Evolutionary conservation across 2,329 filamentous ascomycete genomes (phyloP), one percentile per base, ranked within the genome.

Genomic region (Pseudocercospora fijiensis): DNA sequence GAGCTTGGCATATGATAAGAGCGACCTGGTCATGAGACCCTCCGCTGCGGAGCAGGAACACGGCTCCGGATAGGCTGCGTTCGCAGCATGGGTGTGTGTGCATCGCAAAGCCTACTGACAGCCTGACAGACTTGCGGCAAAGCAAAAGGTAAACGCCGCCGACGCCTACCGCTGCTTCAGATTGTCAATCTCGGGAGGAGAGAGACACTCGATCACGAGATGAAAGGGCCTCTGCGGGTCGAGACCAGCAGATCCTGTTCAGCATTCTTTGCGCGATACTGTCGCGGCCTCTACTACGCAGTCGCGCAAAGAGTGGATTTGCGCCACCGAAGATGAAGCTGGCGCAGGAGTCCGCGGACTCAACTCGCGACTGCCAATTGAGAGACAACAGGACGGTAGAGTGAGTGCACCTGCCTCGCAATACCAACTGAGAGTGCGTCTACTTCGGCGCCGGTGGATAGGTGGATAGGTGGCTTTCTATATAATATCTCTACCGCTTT

Each of bases 91-190:
- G 22, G 45, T 20, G 49, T 53, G 45, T 20, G 49, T 53, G 49
- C 22, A 53, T 53, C 49, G 26, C 49, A 28, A 53, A 27, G 49
- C 49, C 49, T 53, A 53, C 26, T 53, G 26, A 53, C 24, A 26
- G 26, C 49, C 22, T 28, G 26, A 53, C 26, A 26, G 26, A 53
- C 22, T 53, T 26, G 26, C 49, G 49, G 49, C 18, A 11, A 53
- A 53, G 49, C 18, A 11, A 26, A 53, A 30, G 49, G 26, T 30
- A n/a, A 26, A 53, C 22, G 49, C 16, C 49, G 49, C 11, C 49
- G 49, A 24, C 49, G 22, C 22, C 22, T 53, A 53, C 49, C 28
- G 16, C 26, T 27, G 16, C 26, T 26, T 16, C 5, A 53, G 4
- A 28, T 2, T 26, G 13, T 16, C 10, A 18, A 30, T 30, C 22